Conservation (phyloP, 2,329 filamentous ascomycete genomes). For the Elsinoe australis region DNA sequence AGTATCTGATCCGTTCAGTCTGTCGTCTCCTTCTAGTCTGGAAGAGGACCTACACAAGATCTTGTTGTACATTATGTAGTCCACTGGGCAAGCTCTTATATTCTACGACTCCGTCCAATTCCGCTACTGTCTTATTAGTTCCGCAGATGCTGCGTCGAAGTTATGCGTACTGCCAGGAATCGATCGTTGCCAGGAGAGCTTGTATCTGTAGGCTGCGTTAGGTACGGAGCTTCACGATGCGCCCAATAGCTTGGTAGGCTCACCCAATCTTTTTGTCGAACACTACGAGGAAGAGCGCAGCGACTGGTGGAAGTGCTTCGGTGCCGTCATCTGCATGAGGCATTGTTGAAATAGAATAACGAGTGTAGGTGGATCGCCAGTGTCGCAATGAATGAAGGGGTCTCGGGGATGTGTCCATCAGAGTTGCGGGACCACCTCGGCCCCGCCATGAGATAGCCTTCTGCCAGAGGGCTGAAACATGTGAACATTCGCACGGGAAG, state of each 20-base stretch:
- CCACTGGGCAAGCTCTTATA: constrained; percentile 95
- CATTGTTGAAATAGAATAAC: not conserved
- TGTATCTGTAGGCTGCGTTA: constrained; percentile 48
- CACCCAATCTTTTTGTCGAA: constrained; percentile 35
- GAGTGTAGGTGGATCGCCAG: not conserved
- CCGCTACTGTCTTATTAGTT: constrained; percentile 33
- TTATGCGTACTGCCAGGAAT: constrained; percentile 52
- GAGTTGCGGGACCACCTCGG: constrained; percentile 9
- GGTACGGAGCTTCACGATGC: not conserved
- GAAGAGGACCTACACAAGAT: constrained; percentile 52
- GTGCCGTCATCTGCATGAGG: constrained; percentile 7
- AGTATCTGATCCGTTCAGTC: constrained; percentile 57
- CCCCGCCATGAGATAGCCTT: not conserved
- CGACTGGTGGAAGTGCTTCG: constrained; percentile 24
- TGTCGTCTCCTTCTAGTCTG: not conserved
- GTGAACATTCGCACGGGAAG: too few relatives aligned
- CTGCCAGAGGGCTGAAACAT: constrained; percentile 1
- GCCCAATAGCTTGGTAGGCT: constrained; percentile 15
- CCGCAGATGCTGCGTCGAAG: not conserved
- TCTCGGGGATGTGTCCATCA: not conserved
- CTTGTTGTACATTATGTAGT: constrained; percentile 76
- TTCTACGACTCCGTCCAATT: constrained; percentile 79
- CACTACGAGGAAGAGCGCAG: constrained; percentile 31
- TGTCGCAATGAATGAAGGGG: not conserved
- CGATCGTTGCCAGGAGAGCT: constrained; percentile 78